Percentiles rank a stretch among this genome's conserved stretches.
phyloP scores from a whole-genome alignment of 805 yeast genomes.

The Hanseniaspora occidentalis region DNA sequence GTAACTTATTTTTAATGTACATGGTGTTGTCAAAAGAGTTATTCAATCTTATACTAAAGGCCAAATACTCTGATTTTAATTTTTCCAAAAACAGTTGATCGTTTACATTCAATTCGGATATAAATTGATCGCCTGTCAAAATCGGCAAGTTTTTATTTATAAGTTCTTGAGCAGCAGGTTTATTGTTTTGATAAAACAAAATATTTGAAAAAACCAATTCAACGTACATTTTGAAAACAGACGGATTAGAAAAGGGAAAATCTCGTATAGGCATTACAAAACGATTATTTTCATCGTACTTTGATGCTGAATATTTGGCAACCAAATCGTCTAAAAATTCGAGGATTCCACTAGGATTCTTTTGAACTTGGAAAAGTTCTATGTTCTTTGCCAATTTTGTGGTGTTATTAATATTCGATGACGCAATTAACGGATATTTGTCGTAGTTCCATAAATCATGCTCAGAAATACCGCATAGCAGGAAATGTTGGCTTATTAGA shows the following conservation, averaged over 20 bases:
- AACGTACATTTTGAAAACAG: background rate
- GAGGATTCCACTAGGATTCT: too few species aligned
- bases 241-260: background rate
- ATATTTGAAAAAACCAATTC: background rate
- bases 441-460: background rate
- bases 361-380: too few species aligned
- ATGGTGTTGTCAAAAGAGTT: slow-evolving; percentile 1
- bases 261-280: background rate
- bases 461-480: background rate
- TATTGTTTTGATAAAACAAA: background rate
- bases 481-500: background rate
- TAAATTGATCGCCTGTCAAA: background rate
- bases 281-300: background rate
- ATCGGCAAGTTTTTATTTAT: background rate
- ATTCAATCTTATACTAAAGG: background rate
- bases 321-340: background rate
- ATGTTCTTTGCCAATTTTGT: too few species aligned
- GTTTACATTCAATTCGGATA: background rate
- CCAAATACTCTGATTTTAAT: background rate
- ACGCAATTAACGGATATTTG: background rate
- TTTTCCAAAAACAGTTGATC: background rate
- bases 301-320: background rate
- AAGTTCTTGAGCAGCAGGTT: background rate
- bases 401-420: too few species aligned
- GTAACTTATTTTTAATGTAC: background rate